These are phyloP conservation scores for Aristolochia fimbriata DNA, from an alignment of 164 flowering plant species.

Conservation along the genomic window DNA sequence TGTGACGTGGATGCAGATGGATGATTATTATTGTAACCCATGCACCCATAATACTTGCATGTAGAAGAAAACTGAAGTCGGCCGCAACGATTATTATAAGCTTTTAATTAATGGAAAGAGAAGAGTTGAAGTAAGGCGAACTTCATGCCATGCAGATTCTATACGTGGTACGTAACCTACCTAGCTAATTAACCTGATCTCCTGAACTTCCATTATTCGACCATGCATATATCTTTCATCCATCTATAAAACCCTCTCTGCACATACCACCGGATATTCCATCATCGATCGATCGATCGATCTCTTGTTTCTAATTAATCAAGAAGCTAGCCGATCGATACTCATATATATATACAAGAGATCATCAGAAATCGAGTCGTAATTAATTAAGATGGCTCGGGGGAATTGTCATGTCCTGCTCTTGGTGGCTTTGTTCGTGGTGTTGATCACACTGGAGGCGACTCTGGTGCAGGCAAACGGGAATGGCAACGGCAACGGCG, in stretches of 20 bases:
- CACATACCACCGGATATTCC: background rate
- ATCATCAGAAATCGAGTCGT: background rate
- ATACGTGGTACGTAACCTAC: background rate
- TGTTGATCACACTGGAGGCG: background rate
- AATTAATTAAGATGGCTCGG: constrained; percentile 4
- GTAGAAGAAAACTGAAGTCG: no score
- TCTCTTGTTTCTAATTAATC: background rate
- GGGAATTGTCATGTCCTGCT: background rate
- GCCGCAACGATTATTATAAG: no score
- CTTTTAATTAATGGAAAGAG: background rate
- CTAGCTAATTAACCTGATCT: background rate
- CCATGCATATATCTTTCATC: no score
- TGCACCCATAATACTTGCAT: no score
- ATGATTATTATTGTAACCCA: no score
- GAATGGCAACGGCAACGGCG: constrained; percentile 9
- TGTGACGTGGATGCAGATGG: no score
- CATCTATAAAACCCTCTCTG: background rate
- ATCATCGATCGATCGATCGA: background rate
- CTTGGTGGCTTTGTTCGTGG: constrained; percentile 5
- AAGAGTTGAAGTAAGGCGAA: background rate
- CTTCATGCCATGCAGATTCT: background rate
- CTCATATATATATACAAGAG: no score
- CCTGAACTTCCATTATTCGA: no score
- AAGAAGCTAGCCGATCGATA: no score
- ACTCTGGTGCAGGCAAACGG: constrained; percentile 5